phyloP scores from a whole-genome alignment of 2,329 filamentous ascomycete species.

The Colletotrichum tropicale region DNA sequence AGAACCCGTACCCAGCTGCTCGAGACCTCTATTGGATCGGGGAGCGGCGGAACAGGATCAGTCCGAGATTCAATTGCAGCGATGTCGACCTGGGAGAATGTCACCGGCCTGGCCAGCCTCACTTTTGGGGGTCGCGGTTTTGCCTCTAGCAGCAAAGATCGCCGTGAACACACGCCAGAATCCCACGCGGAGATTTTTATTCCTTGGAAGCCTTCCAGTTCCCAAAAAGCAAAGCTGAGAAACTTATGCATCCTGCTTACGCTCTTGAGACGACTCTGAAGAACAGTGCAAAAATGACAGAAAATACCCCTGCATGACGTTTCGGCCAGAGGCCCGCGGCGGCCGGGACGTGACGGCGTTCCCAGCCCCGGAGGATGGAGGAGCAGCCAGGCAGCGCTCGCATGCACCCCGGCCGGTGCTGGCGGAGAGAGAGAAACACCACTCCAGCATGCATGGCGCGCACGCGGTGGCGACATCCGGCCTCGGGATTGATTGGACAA shows the following conservation, averaged over 20 bases:
- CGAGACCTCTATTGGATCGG: background rate
- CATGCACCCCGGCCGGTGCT: background rate
- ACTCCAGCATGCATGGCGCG: background rate
- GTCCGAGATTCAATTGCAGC: background rate
- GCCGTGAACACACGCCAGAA: background rate
- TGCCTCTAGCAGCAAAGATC: background rate
- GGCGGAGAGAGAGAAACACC: background rate
- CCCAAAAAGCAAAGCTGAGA: background rate
- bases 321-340: background rate
- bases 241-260: background rate
- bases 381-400: background rate
- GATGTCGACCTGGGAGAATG: background rate
- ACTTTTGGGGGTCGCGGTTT: background rate
- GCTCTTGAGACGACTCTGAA: background rate
- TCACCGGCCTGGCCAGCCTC: constrained; percentile 3
- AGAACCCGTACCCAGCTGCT: constrained; percentile 2
- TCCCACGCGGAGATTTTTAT: background rate
- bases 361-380: background rate
- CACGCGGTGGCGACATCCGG: background rate
- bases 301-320: background rate
- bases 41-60: background rate
- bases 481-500: background rate
- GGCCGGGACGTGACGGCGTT: background rate
- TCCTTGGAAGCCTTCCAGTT: background rate
- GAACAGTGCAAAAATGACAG: background rate